A percentile compares a stretch with the other conserved stretches of the same genome.
Conservation (phyloP, 208 protist genomes). For the Trypanosoma scelopori region DNA sequence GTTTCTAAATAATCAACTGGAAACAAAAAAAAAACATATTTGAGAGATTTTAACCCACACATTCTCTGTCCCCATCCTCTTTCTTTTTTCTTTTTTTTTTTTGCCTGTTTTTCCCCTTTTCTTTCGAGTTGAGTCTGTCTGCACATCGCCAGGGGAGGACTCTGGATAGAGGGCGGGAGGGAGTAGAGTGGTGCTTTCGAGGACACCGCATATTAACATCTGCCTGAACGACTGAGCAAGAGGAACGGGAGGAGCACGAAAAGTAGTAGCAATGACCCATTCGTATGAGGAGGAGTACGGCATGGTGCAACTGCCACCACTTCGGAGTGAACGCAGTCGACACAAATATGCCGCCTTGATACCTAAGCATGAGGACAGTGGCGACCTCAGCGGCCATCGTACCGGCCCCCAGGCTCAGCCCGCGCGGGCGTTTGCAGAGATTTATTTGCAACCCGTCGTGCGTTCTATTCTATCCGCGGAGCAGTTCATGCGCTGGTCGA, state of each 20-base stretch:
- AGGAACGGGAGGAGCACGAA: not conserved
- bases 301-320: slow-evolving; percentile 41
- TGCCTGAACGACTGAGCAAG: not conserved
- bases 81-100: slow-evolving; percentile 1
- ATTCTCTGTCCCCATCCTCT: not conserved
- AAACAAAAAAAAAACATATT: too few species aligned
- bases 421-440: slow-evolving; percentile 45
- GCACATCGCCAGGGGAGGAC: too few species aligned
- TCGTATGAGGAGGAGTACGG: slow-evolving; percentile 41
- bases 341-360: not conserved
- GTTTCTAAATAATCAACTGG: too few species aligned
- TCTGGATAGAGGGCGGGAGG: too few species aligned
- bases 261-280: slow-evolving; percentile 2
- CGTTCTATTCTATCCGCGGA: slow-evolving; percentile 38
- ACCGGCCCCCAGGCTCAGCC: slow-evolving; percentile 8
- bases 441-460: slow-evolving; percentile 40
- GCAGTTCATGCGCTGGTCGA: slow-evolving; percentile 45
- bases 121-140: not conserved
- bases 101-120: not conserved
- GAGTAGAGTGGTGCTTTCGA: too few species aligned
- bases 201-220: not conserved
- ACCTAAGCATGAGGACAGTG: not conserved
- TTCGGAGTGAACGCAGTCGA: not conserved
- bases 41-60: too few species aligned
- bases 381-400: not conserved